Evolutionary conservation across 306 rosid genomes (phyloP).

Genomic region (Begonia fuchsioides): DNA sequence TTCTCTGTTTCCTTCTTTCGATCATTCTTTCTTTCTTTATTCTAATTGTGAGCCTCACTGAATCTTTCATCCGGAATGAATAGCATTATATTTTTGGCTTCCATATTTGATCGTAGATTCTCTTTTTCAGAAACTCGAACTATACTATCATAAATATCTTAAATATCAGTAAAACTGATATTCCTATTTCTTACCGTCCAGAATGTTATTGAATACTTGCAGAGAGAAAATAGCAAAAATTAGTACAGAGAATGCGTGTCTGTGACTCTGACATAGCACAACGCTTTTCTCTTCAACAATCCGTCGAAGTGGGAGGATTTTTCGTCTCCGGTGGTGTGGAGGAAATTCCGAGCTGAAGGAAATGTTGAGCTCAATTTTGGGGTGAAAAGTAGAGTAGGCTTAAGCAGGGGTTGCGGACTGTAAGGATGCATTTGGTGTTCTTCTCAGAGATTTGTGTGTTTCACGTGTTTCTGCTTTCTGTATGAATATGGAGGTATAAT

Average conservation of each 20-base stretch:
- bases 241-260: conserved; percentile 58
- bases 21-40: not conserved
- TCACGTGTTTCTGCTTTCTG: conserved; percentile 65
- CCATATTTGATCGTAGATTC: not conserved
- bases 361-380: conserved; percentile 26
- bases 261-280: conserved; percentile 35
- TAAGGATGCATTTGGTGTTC: conserved; percentile 53
- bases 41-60: not conserved
- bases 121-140: not conserved
- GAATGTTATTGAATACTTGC: not conserved
- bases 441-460: conserved; percentile 51
- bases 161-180: not conserved
- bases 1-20: no score
- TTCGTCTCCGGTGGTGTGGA: conserved; percentile 43
- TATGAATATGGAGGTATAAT: conserved; percentile 65
- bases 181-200: conserved; percentile 3
- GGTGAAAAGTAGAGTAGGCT: conserved; percentile 36
- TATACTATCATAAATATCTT: not conserved
- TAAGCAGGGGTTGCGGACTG: conserved; percentile 40
- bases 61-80: not conserved
- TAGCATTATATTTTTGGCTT: not conserved
- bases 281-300: no score
- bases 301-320: conserved; percentile 62
- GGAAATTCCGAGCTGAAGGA: conserved; percentile 54
- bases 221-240: not conserved